Base-by-base conservation (phyloP, 2,329 filamentous ascomycete species). In the Aspergillus cejpii region DNA sequence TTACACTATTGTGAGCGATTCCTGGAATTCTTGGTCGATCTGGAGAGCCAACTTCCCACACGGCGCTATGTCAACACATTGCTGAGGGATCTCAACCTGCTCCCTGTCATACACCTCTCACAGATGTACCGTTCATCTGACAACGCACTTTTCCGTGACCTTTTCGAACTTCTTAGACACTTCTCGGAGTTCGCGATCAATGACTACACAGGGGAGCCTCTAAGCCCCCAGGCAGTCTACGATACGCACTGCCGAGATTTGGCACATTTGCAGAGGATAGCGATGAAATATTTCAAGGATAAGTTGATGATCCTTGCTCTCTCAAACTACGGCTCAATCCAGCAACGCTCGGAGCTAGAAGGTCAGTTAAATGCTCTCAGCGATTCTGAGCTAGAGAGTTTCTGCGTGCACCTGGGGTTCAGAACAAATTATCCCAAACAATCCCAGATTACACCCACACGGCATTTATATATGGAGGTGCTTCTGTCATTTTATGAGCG, bases 41-140 rank as follows among this genome's bases (percentile, higher is more conserved):
- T 98, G 15, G 82, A 94, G 64, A 96, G 91, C 59, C 92, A 98
- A 64, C 74, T 97, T 38, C 92, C 92, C 0, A 98, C 94, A 3
- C 78, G 92, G 56, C 81, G 92, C 65, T 97, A 97, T 63, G 87
- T 94, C 62, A 96, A 96, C 65, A 83, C 87, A 1, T 71, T 98
- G 33, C 67, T 97, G 11, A 83, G 85, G 57, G 91, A 98, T 62
- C 72, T 97, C 37, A 89, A 97, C 62, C 68, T 94, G 17, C 68
- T 96, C 21, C 74, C 91, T 1, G 79, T 85, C 7, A 81, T 96
- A 56, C 79, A 78, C 38, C 70, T 94, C 14, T 96, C 91, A 1
- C 84, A 85, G 1, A 70, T 91, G 58, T 94, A 84, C 58, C 81
- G 83, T 44, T 79, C 84, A 44, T 82, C 87, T 50, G 79, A 83